Conservation (phyloP, 257 asterid genomes). For the Fraxinus excelsior region DNA sequence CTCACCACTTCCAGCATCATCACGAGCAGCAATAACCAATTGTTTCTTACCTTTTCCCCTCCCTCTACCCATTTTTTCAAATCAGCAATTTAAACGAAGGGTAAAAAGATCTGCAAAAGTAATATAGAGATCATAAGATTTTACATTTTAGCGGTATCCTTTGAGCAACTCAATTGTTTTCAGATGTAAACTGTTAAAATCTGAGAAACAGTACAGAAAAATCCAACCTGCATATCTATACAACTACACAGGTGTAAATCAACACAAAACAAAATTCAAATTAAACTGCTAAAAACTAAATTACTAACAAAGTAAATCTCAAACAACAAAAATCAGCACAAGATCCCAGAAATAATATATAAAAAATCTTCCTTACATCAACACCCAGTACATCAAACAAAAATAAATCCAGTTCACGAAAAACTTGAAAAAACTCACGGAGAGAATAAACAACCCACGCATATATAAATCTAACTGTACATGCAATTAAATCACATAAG, state of each 20-base stretch:
- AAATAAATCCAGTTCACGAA: conserved; percentile 21
- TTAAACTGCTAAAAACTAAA: too few relatives aligned
- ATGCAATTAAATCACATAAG: conserved; percentile 21
- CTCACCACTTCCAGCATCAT: conserved; percentile 62
- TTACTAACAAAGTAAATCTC: conserved; percentile 7
- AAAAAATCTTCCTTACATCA: conserved; percentile 7
- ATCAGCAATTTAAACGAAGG: conserved; percentile 22
- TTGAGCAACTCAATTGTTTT: conserved; percentile 14
- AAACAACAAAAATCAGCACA: conserved; percentile 13
- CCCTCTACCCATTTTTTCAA: conserved; percentile 69
- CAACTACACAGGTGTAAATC: not conserved
- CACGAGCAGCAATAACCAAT: conserved; percentile 39
- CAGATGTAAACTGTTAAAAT: not conserved
- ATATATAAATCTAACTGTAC: conserved; percentile 12
- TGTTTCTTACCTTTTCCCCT: conserved; percentile 82
- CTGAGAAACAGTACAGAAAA: not conserved
- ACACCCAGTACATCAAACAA: not conserved
- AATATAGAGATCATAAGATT: conserved; percentile 8
- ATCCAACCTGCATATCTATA: conserved; percentile 10
- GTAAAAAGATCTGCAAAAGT: conserved; percentile 37
- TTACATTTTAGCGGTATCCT: not conserved
- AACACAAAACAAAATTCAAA: not conserved
- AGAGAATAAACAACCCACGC: conserved; percentile 22
- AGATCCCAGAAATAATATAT: conserved; percentile 14
- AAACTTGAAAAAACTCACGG: conserved; percentile 21